Percentiles rank a stretch among this genome's conserved stretches.
These are phyloP conservation scores for Coriolopsis trogii DNA, from an alignment of 1,284 basidiomycete species.

Conservation along the genomic window DNA sequence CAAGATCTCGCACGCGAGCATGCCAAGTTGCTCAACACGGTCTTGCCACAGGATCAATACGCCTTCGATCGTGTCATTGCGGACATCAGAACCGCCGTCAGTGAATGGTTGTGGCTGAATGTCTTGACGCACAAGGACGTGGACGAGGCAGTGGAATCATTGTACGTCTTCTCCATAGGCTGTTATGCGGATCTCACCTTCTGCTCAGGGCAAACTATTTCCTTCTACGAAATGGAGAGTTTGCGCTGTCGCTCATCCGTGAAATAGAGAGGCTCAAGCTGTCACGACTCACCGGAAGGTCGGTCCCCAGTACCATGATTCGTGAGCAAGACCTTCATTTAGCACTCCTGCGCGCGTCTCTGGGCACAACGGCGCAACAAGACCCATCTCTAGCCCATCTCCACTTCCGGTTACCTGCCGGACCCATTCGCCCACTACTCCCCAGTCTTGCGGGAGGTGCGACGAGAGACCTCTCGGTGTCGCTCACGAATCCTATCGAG, in stretches of 20 bases:
- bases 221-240: slow-evolving; percentile 86
- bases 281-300: slow-evolving; percentile 69
- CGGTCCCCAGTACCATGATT: slow-evolving; percentile 72
- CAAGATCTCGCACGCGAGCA: slow-evolving; percentile 64
- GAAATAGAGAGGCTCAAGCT: slow-evolving; percentile 82
- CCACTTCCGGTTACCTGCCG: slow-evolving; percentile 74
- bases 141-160: slow-evolving; percentile 71
- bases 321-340: slow-evolving; percentile 86
- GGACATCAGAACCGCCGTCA: slow-evolving; percentile 71
- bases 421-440: slow-evolving; percentile 77
- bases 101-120: slow-evolving; percentile 92
- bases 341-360: slow-evolving; percentile 77
- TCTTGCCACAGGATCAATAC: slow-evolving; percentile 74
- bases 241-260: slow-evolving; percentile 76
- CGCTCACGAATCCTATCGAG: slow-evolving; percentile 38
- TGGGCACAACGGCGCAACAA: slow-evolving; percentile 84
- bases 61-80: slow-evolving; percentile 75
- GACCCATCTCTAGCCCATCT: slow-evolving; percentile 73
- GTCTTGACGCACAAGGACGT: slow-evolving; percentile 85
- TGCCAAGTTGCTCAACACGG: slow-evolving; percentile 62
- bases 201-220: slow-evolving; percentile 77
- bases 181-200: slow-evolving; percentile 16
- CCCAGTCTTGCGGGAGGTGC: slow-evolving; percentile 57
- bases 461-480: slow-evolving; percentile 36
- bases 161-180: slow-evolving; percentile 48